These are phyloP conservation scores for Fusarium chaquense DNA, from an alignment of 2,329 filamentous ascomycete species.

Conservation along the genomic window DNA sequence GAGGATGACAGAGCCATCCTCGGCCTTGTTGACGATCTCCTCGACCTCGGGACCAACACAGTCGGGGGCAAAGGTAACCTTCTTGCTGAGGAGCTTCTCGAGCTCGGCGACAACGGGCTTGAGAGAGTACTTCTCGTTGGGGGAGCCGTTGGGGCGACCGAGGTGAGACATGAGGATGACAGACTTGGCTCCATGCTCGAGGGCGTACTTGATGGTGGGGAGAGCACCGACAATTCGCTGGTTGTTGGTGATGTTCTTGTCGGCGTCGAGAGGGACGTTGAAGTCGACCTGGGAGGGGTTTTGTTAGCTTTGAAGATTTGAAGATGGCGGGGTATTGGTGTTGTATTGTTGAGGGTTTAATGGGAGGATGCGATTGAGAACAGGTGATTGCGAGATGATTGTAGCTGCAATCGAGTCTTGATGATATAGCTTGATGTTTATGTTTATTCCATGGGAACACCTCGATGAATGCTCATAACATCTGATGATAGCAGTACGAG, in stretches of 20 bases:
- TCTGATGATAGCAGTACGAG: conserved; percentile 14
- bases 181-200: conserved; percentile 89
- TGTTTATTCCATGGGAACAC: no score
- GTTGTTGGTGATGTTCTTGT: conserved; percentile 97
- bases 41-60: conserved; percentile 92
- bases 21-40: conserved; percentile 86
- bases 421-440: not conserved
- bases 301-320: conserved; percentile 39
- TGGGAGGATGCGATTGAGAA: not conserved
- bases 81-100: conserved; percentile 87
- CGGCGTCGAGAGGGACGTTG: conserved; percentile 94
- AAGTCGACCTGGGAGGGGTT: conserved; percentile 84
- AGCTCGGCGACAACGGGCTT: conserved; percentile 92
- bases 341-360: conserved; percentile 25
- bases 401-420: not conserved
- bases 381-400: no score
- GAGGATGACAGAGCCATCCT: conserved; percentile 84
- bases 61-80: conserved; percentile 89
- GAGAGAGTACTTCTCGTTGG: conserved; percentile 93
- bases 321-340: conserved; percentile 22
- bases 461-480: not conserved
- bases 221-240: conserved; percentile 97
- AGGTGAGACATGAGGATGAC: conserved; percentile 99
- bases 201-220: conserved; percentile 93
- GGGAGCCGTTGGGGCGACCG: conserved; percentile 91